A percentile compares a stretch with the other conserved stretches of the same genome.
Conservation (phyloP, 305 asterid species). For the Striga hermonthica region DNA sequence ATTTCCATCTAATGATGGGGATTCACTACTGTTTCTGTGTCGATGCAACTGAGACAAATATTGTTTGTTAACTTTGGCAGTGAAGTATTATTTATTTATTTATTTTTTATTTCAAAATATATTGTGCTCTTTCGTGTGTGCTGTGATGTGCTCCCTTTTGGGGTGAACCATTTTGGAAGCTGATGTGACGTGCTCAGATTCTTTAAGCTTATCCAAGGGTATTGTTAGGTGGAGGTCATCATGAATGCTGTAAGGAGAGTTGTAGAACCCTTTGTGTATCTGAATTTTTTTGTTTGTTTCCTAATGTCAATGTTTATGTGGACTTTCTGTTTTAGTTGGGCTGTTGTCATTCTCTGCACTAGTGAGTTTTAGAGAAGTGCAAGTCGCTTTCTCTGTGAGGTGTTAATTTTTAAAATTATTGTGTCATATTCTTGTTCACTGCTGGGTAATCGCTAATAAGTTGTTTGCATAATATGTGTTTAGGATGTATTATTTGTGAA, state of each 20-base stretch:
- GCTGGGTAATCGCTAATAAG: constrained; percentile 1
- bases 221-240: background rate
- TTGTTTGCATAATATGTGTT: constrained; percentile 5
- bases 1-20: background rate
- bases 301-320: constrained; percentile 7
- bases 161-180: background rate
- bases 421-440: background rate
- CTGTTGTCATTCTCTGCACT: background rate
- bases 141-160: too few species aligned
- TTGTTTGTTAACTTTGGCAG: background rate
- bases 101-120: too few species aligned
- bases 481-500: constrained; percentile 19
- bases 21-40: constrained; percentile 10
- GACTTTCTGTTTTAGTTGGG: constrained; percentile 6
- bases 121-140: too few species aligned
- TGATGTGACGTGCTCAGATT: constrained; percentile 10
- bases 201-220: background rate
- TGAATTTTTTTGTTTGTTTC: constrained; percentile 3
- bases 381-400: constrained; percentile 1
- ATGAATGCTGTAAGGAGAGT: background rate
- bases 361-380: background rate
- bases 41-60: constrained; percentile 1
- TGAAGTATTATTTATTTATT: too few species aligned
- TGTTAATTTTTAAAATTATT: constrained; percentile 5
- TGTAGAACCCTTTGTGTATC: constrained; percentile 1